Percentiles rank a stretch among this genome's conserved stretches.
phyloP scores from a whole-genome alignment of 2,329 filamentous ascomycete genomes.

The Microcyclosporella mali region DNA sequence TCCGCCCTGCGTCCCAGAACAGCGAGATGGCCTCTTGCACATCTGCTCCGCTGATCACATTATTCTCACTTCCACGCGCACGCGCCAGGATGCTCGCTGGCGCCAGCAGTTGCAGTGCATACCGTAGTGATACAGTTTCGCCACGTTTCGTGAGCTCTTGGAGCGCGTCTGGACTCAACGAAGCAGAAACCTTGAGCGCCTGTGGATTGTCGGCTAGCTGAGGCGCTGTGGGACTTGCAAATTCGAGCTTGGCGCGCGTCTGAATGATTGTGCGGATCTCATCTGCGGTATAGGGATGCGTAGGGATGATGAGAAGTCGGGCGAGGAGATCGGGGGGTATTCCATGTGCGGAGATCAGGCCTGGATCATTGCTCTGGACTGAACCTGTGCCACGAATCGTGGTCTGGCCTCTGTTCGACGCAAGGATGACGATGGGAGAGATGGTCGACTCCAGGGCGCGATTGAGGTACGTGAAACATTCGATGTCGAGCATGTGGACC shows the following conservation, averaged over 20 bases:
- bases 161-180: conserved; percentile 73
- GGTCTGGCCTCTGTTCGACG: conserved; percentile 91
- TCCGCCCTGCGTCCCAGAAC: conserved; percentile 46
- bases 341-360: conserved; percentile 72
- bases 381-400: conserved; percentile 70
- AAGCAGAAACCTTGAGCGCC: conserved; percentile 66
- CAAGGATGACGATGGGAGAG: conserved; percentile 93
- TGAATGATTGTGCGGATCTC: conserved; percentile 92
- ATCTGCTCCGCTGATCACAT: conserved; percentile 47
- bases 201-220: conserved; percentile 28
- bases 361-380: conserved; percentile 55
- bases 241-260: conserved; percentile 56
- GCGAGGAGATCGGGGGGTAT: conserved; percentile 90
- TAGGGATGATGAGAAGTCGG: conserved; percentile 92
- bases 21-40: conserved; percentile 46
- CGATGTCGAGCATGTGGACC: conserved; percentile 99
- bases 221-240: conserved; percentile 31
- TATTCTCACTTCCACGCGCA: conserved; percentile 45
- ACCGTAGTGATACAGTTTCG: conserved; percentile 81
- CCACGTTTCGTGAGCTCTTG: conserved; percentile 83
- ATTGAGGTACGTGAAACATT: conserved; percentile 98
- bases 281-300: conserved; percentile 75
- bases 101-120: conserved; percentile 85
- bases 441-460: conserved; percentile 93
- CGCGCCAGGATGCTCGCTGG: conserved; percentile 86